A percentile compares a stretch with the other conserved stretches of the same genome.
These are phyloP conservation scores for Colletotrichum filicis DNA, from an alignment of 2,329 filamentous ascomycete species.

Conservation along the genomic window DNA sequence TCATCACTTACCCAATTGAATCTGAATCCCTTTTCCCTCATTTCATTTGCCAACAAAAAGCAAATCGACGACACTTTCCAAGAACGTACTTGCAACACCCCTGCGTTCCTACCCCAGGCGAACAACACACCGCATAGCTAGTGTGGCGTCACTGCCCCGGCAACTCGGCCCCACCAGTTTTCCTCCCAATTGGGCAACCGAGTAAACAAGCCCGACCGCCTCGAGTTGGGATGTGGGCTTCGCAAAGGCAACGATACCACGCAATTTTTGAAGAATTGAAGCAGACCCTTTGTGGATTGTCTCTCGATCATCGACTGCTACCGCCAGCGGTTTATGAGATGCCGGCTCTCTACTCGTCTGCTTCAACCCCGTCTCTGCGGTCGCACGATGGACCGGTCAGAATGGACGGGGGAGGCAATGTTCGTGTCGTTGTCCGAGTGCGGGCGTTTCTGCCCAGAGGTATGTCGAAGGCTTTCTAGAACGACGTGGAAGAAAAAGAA, in stretches of 20 bases:
- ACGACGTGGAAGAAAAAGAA: not conserved
- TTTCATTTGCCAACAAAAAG: not conserved
- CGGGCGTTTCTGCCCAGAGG: conserved; percentile 83
- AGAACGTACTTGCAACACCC: not conserved
- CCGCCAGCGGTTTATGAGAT: conserved; percentile 50
- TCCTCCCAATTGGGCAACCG: conserved; percentile 34
- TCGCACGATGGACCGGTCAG: conserved; percentile 75
- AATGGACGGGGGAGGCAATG: conserved; percentile 77
- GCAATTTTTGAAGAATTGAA: conserved; percentile 52
- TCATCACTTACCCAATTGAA: not conserved
- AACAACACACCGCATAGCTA: conserved; percentile 17
- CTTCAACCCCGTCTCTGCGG: conserved; percentile 82
- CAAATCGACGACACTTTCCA: not conserved
- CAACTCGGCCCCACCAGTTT: conserved; percentile 35
- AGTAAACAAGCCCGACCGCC: conserved; percentile 37
- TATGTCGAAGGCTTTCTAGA: conserved; percentile 49
- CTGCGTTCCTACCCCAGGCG: not conserved
- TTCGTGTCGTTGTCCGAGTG: conserved; percentile 84
- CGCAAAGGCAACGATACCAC: conserved; percentile 50
- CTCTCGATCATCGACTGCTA: conserved; percentile 58
- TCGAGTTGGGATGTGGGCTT: conserved; percentile 36
- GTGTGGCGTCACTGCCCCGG: conserved; percentile 35
- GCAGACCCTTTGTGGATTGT: conserved; percentile 53
- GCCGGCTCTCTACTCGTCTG: conserved; percentile 68
- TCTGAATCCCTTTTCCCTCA: not conserved